A percentile compares a stretch with the other conserved stretches of the same genome.
Conservation (phyloP, 2,329 filamentous ascomycete species). For the Parascedosporium putredinis region DNA sequence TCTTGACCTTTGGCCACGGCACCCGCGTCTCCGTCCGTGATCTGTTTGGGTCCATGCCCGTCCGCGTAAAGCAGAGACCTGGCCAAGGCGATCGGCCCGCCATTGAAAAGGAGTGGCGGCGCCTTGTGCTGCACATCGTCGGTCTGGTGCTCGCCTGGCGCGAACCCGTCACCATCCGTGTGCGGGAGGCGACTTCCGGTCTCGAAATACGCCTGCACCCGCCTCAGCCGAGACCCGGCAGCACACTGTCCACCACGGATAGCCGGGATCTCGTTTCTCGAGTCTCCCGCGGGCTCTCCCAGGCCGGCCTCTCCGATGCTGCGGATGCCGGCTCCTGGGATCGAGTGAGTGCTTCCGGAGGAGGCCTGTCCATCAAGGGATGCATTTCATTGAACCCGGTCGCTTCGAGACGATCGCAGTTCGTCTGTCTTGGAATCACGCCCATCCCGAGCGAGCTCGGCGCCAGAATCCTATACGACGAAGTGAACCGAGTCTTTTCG, state of each 20-base stretch:
- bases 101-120: slow-evolving; percentile 55
- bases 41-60: slow-evolving; percentile 83
- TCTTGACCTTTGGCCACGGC: slow-evolving; percentile 51
- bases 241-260: slow-evolving; percentile 7
- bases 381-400: slow-evolving; percentile 61
- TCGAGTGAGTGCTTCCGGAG: slow-evolving; percentile 54
- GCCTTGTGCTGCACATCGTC: slow-evolving; percentile 46
- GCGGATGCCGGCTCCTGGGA: slow-evolving; percentile 54
- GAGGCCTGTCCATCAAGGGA: slow-evolving; percentile 53
- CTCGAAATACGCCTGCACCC: slow-evolving; percentile 28
- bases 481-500: slow-evolving; percentile 67
- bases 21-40: slow-evolving; percentile 68
- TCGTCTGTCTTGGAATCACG: slow-evolving; percentile 66
- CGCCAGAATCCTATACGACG: slow-evolving; percentile 60
- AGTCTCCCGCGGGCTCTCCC: slow-evolving; percentile 45
- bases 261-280: slow-evolving; percentile 14
- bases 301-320: slow-evolving; percentile 52
- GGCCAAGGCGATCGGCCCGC: slow-evolving; percentile 35
- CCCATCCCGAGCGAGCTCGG: slow-evolving; percentile 48
- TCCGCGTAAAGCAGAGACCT: slow-evolving; percentile 73
- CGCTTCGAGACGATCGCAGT: slow-evolving; percentile 65
- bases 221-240: slow-evolving; percentile 9
- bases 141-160: slow-evolving; percentile 64
- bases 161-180: slow-evolving; percentile 39
- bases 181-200: slow-evolving; percentile 20